Evolutionary conservation across 768 basidiomycete genomes (phyloP).

Genomic region (Leccinellum rugosiceps): DNA sequence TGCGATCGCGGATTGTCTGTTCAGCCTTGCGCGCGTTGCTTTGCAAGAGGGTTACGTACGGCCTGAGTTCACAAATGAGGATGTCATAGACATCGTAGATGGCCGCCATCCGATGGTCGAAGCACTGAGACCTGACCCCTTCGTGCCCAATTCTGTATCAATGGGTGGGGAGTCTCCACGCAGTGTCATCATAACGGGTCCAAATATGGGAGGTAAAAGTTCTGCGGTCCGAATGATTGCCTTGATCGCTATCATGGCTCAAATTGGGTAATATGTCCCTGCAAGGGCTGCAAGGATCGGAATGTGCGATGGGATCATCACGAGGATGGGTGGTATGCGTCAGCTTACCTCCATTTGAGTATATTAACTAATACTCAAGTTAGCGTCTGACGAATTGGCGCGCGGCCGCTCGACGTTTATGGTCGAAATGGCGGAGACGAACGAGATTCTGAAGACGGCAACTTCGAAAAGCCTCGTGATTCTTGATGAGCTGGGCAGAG

Average conservation of each 20-base stretch:
- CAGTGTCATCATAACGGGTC: slow-evolving; percentile 77
- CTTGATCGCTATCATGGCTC: slow-evolving; percentile 70
- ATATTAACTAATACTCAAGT: not conserved
- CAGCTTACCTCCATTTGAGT: not conserved
- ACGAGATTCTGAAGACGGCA: slow-evolving; percentile 78
- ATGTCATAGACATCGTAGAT: slow-evolving; percentile 68
- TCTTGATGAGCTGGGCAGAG: slow-evolving; percentile 85
- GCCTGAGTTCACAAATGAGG: slow-evolving; percentile 69
- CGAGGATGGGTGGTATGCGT: slow-evolving; percentile 80
- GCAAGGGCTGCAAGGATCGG: slow-evolving; percentile 69
- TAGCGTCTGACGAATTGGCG: slow-evolving; percentile 84
- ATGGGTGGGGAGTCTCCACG: slow-evolving; percentile 55
- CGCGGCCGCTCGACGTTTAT: slow-evolving; percentile 92
- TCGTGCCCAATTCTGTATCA: slow-evolving; percentile 76
- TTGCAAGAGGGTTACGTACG: slow-evolving; percentile 72
- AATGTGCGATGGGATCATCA: slow-evolving; percentile 81
- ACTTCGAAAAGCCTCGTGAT: slow-evolving; percentile 80
- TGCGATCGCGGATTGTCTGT: slow-evolving; percentile 81
- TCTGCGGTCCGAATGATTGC: slow-evolving; percentile 79
- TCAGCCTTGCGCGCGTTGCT: slow-evolving; percentile 80
- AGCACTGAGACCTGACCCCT: slow-evolving; percentile 69
- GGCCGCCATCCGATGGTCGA: slow-evolving; percentile 96
- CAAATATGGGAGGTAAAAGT: slow-evolving; percentile 88
- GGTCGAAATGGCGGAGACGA: slow-evolving; percentile 95
- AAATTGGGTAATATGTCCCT: slow-evolving; percentile 93